phyloP scores from a whole-genome alignment of 75 land plant genomes.

The Sequoia sempervirens region DNA sequence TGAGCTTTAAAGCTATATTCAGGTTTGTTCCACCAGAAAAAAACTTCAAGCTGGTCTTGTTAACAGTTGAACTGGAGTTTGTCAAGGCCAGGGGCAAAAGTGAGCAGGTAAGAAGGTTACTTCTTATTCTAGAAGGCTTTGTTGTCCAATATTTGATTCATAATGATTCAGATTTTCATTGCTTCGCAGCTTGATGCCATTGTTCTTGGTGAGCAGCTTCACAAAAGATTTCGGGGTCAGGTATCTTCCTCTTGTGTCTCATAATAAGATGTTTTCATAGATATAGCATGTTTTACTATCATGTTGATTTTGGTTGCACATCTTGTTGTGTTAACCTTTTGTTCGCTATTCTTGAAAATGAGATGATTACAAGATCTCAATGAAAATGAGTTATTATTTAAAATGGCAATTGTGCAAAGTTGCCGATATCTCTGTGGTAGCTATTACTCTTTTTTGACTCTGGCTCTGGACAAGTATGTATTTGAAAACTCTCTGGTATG shows the following conservation, averaged over 20 bases:
- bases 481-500: not conserved
- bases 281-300: not conserved
- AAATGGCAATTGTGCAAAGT: not conserved
- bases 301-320: constrained; percentile 10
- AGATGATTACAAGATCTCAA: not conserved
- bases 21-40: constrained; percentile 69
- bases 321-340: not conserved
- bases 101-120: constrained; percentile 51
- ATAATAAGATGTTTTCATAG: not conserved
- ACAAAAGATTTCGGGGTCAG: constrained; percentile 61
- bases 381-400: not conserved
- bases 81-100: constrained; percentile 49
- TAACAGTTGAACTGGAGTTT: constrained; percentile 75
- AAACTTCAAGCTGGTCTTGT: constrained; percentile 63
- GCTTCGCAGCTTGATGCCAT: constrained; percentile 67
- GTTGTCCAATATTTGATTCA: not conserved
- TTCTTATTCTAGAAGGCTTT: not conserved
- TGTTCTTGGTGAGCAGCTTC: constrained; percentile 47
- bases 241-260: constrained; percentile 20
- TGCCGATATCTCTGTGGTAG: not conserved
- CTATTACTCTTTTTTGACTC: not conserved
- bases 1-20: not conserved
- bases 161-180: not conserved
- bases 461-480: not conserved
- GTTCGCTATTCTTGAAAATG: not conserved